Percentiles rank a stretch among this genome's conserved stretches.
Conservation (phyloP, 2,329 filamentous ascomycete species). For the Cladosporium phlei region DNA sequence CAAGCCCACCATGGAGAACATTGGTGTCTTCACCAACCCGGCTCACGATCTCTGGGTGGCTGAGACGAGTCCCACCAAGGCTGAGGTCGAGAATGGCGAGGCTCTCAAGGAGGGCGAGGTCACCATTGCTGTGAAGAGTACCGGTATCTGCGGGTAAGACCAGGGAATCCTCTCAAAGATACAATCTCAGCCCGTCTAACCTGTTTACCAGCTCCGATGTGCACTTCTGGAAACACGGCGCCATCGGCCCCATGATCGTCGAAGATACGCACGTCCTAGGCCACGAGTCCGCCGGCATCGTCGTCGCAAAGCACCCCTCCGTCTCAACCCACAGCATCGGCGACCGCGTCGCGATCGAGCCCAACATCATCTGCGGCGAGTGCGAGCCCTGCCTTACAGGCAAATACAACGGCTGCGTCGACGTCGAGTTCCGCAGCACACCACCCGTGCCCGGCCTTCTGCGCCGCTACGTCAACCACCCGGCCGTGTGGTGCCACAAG, state of each 20-base stretch:
- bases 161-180: not conserved
- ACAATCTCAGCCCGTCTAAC: constrained; percentile 3
- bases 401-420: constrained; percentile 90
- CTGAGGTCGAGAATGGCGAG: constrained; percentile 65
- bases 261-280: constrained; percentile 83
- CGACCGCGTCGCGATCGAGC: constrained; percentile 90
- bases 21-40: constrained; percentile 94
- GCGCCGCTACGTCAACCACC: constrained; percentile 90
- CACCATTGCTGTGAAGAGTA: constrained; percentile 83
- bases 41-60: constrained; percentile 86
- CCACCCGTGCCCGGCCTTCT: constrained; percentile 83
- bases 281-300: constrained; percentile 81
- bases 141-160: constrained; percentile 85
- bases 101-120: constrained; percentile 76
- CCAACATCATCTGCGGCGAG: constrained; percentile 83
- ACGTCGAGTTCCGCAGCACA: constrained; percentile 81
- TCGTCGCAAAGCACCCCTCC: constrained; percentile 76
- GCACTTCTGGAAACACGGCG: constrained; percentile 94
- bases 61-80: constrained; percentile 68
- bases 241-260: constrained; percentile 95
- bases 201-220: constrained; percentile 67
- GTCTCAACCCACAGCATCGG: constrained; percentile 74
- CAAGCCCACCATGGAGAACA: constrained; percentile 70
- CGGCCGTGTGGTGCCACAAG: constrained; percentile 92
- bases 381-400: constrained; percentile 91